A percentile compares a stretch with the other conserved stretches of the same genome.
These are phyloP conservation scores for Tillandsia leiboldiana DNA, from an alignment of 176 grass and related monocot genomes.

Conservation along the genomic window DNA sequence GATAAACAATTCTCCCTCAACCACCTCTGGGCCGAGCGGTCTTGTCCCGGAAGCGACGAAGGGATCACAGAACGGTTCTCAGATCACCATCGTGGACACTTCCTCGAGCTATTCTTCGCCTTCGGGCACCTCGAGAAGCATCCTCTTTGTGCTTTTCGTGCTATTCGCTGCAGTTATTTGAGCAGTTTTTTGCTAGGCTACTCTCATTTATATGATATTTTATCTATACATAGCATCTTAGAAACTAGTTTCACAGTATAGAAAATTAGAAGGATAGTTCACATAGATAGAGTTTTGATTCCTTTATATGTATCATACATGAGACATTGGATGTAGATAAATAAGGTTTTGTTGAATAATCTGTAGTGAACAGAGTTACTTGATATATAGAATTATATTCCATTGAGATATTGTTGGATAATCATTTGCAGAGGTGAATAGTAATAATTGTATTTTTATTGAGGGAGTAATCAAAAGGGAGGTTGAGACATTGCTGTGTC, in stretches of 20 bases:
- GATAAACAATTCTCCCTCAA: conserved; percentile 26
- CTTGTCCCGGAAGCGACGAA: conserved; percentile 38
- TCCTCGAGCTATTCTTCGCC: conserved; percentile 11
- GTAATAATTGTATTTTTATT: conserved; percentile 1
- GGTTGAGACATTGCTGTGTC: too few species aligned
- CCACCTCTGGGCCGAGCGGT: conserved; percentile 22
- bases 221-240: background rate
- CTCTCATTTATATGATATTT: background rate
- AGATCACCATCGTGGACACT: conserved; percentile 17
- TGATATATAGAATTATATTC: background rate
- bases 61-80: conserved; percentile 12
- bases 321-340: conserved; percentile 20
- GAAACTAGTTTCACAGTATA: background rate
- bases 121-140: conserved; percentile 9
- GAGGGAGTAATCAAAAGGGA: too few species aligned
- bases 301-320: background rate
- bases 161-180: conserved; percentile 27
- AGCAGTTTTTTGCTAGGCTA: background rate
- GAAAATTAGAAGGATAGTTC: background rate
- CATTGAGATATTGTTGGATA: background rate
- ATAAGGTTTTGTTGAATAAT: background rate
- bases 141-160: conserved; percentile 13
- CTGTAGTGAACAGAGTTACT: too few species aligned
- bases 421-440: background rate
- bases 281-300: conserved; percentile 12